A percentile compares a stretch with the other conserved stretches of the same genome.
Evolutionary conservation across 139 green algal species (phyloP).

Genomic region (Chlorella sp.): DNA sequence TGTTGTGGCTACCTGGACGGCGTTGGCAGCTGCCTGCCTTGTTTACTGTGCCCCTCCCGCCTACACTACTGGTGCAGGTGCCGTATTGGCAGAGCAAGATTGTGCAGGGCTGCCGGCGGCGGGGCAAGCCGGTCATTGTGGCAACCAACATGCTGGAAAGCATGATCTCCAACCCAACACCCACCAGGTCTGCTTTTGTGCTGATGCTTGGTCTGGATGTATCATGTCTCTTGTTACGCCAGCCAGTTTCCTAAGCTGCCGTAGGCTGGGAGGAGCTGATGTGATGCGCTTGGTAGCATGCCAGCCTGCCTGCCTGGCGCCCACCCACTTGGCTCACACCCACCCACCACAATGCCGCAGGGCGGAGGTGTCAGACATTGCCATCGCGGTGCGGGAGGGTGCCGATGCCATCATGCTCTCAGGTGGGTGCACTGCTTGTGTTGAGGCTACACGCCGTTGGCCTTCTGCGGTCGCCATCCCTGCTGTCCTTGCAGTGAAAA

Average conservation of each 20-base stretch:
- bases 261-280: too few relatives aligned
- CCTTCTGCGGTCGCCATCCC: too few relatives aligned
- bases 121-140: conserved; percentile 82
- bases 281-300: too few relatives aligned
- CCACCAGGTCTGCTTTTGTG: conserved; percentile 24
- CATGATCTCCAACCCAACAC: conserved; percentile 86
- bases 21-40: background rate
- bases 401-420: conserved; percentile 82
- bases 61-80: conserved; percentile 41
- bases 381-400: conserved; percentile 76
- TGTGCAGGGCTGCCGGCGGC: conserved; percentile 71
- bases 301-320: background rate
- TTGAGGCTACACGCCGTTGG: too few relatives aligned
- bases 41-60: too few relatives aligned
- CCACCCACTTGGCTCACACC: background rate
- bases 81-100: conserved; percentile 83
- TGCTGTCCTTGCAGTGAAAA: too few relatives aligned
- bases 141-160: conserved; percentile 89
- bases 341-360: background rate
- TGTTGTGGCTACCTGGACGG: too few relatives aligned
- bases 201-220: too few relatives aligned
- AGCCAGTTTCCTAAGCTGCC: too few relatives aligned
- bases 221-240: too few relatives aligned
- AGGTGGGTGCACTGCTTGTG: too few relatives aligned
- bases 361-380: conserved; percentile 79